Evolutionary conservation across 1,139 yeast genomes (phyloP), one percentile per base, ranked within the genome.

Genomic region (Yamadazyma epiphylla): DNA sequence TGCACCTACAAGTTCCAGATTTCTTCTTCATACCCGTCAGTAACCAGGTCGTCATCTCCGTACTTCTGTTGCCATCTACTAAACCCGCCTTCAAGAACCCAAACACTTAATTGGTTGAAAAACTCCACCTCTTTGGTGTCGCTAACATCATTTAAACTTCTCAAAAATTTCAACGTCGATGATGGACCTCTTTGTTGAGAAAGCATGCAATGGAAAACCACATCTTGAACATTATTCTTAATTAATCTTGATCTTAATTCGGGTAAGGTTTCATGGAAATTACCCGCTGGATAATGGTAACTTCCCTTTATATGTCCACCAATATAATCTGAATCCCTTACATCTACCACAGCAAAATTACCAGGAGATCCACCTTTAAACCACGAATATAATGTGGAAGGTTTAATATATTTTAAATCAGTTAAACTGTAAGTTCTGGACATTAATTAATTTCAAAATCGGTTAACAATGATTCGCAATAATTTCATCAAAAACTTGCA

Each of bases 141-240:
- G 6, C 50, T 48, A 1, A 60, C 53, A 3, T 65, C 73, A 22
- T 64, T 57, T 12, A 80, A 49, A 13, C 70, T 64, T 40, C 91
- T 60, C 37, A 80, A 57, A 45, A 83, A 84, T 45, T 68, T 68
- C 52, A 80, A 62, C 0, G 96, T 88, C 3, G 95, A 74, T 6
- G 85, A 65, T 0, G 97, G 97, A 0, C 97, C 97, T 28, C 97
- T 64, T 36, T 80, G 94, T 55, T 89, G 96, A 3, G 94, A 81
- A 26, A 85, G 66, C 23, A 88, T 89, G 57, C 97, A 91, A 53
- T 89, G 96, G 60, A 91, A 89, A 1, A 91, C 82, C 0, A 88
- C 79, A 35, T 74, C 74, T 31, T 70, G 63, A 9, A 63, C 54
- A 5, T 55, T 51, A 7, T 57, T 49, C 4, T 54, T 53, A 15